Base-by-base conservation (phyloP, 169 alveolate genomes). In the Babesia ovis region DNA sequence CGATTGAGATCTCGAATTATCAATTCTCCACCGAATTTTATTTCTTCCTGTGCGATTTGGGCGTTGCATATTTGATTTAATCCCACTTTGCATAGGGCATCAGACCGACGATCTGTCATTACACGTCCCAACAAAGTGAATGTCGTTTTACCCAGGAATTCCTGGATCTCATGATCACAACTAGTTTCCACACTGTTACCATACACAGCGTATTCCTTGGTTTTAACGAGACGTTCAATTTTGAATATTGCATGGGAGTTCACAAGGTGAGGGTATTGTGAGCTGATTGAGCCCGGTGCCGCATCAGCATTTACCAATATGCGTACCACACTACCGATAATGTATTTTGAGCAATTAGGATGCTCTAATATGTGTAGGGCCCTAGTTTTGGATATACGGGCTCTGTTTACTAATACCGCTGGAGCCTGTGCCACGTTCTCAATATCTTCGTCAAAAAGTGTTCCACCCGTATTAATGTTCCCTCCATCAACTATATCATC, bases 311-410 rank as follows among this genome's bases (percentile, higher is more conserved):
- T 41, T 5, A 81, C 68, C 31, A 14, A 64, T 18, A 81, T 43
- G 31, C 54, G 45, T 46, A 72, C 25, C 18, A 81, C 22, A 12
- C 67, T 45, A 0, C 89, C 89, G 3, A 59, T 53, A 11, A 81
- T 43, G 75, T 81, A 81, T 37, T 81, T 74, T 16, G 69, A 61
- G 43, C 71, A 64, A 42, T 62, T 53, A 27, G 89, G 89, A 32
- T 81, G 89, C 39, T 81, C 89, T 42, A 81, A 35, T 14, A 81
- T 81, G 20, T 81, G 77, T 14, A 81, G 51, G 3, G 80, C 75
- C n/a, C 85, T 29, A 14, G 27, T 59, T 37, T 66, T 70, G 14
- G 85, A 71, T 1, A 81, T 48, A 8, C 82, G 43, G 9, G 89
- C 84, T 14, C 53, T 39, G 72, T 79, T 79, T 12, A 72, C 70